Evolutionary conservation across 139 green algal species (phyloP), one percentile per base, ranked within the genome.

Genomic region (Chlamydomonas schloesseri): DNA sequence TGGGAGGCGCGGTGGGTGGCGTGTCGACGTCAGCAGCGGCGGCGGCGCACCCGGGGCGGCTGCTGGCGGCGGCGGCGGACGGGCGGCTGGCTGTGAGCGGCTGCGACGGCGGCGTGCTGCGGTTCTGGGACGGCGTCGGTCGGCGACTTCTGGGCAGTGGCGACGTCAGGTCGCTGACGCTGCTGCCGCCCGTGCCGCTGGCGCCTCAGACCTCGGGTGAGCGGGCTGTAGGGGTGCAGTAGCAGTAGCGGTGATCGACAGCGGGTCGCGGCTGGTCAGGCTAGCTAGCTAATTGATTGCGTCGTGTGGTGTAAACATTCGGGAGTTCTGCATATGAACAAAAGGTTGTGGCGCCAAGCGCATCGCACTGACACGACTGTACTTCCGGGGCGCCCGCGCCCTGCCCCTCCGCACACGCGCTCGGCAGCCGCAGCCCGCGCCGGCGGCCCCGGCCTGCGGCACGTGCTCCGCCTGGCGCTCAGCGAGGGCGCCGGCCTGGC

Each of bases 41-140:
- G 11, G 11, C n/a, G 31, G 14, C 65, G 11, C 79, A 85, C 31
- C 65, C 79, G 46, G 79, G 65, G 0, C 79, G 67, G 79, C 50
- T 85, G 79, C 79, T 85, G 50, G 79, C 79, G 46, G 79, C 67
- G n/a, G 65, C 67, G 47, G 65, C 79, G 46, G 79, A 76, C 68
- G 79, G 79, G 6, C 1, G 1, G 23, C 64, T 85, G 65, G 79
- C 79, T 0, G 79, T 69, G 10, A 85, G 67, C 46, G 79, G 67
- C 33, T 85, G 79, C 68, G 79, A 77, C 31, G 79, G 67, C 47
- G 79, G 79, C 37, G 26, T 33, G 79, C 50, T 85, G 67, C 15
- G 20, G 11, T 76, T 85, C 46, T 77, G 65, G 79, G 2, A n/a
- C 10, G 47, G 36, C 26, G 29, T 20, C 20, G 24, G 18, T 31